Conservation (phyloP, 768 basidiomycete species). For the Boletus subparvulus region DNA sequence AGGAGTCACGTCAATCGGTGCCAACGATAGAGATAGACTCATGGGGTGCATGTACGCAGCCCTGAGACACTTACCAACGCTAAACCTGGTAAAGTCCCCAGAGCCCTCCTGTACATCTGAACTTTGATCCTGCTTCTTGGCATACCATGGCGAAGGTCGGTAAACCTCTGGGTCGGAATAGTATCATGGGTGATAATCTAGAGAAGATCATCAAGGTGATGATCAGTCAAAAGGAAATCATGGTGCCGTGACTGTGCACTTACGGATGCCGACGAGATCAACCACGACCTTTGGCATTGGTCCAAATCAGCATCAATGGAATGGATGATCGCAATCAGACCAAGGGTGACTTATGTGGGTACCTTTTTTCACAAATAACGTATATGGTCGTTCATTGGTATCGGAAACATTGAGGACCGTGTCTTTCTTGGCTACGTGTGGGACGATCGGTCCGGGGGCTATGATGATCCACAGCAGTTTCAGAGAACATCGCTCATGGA, state of each 20-base stretch:
- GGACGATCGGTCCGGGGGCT: slow-evolving; percentile 31
- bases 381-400: slow-evolving; percentile 6
- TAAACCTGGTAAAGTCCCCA: slow-evolving; percentile 15
- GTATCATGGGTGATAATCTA: slow-evolving; percentile 37
- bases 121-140: slow-evolving; percentile 6
- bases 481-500: background rate
- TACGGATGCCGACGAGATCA: slow-evolving; percentile 31
- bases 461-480: background rate
- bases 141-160: slow-evolving; percentile 40
- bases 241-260: slow-evolving; percentile 6
- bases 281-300: slow-evolving; percentile 16
- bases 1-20: background rate
- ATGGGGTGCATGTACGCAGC: too few species aligned
- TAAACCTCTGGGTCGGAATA: slow-evolving; percentile 37
- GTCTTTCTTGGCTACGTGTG: slow-evolving; percentile 29
- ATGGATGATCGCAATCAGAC: too few species aligned
- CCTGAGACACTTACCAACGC: slow-evolving; percentile 12
- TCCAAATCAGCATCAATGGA: background rate
- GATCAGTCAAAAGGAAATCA: background rate
- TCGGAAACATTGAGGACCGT: slow-evolving; percentile 19
- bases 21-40: background rate
- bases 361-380: slow-evolving; percentile 20
- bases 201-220: too few species aligned
- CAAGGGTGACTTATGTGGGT: slow-evolving; percentile 10
- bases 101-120: background rate